Evolutionary conservation across 2,329 filamentous ascomycete species (phyloP).

Genomic region (Byssochlamys sp.): DNA sequence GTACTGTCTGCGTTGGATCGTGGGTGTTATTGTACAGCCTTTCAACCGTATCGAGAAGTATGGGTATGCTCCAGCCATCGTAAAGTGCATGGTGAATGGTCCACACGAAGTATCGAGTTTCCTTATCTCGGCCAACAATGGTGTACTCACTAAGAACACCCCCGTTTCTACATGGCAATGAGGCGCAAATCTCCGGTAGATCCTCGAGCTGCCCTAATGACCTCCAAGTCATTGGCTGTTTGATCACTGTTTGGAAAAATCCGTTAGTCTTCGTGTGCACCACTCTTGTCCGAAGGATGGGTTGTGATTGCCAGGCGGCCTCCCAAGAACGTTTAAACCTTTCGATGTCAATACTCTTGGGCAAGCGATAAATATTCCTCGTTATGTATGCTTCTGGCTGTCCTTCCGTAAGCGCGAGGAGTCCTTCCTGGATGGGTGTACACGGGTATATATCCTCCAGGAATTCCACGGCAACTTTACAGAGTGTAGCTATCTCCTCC

Average conservation of each 20-base stretch:
- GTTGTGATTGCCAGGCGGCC: slow-evolving; percentile 19
- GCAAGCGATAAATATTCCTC: slow-evolving; percentile 26
- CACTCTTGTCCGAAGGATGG: slow-evolving; percentile 35
- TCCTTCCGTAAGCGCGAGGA: slow-evolving; percentile 30
- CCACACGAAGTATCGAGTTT: slow-evolving; percentile 22
- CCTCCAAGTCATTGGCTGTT: slow-evolving; percentile 12
- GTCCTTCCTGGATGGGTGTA: slow-evolving; percentile 35
- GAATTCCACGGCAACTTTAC: slow-evolving; percentile 9
- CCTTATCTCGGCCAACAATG: slow-evolving; percentile 1
- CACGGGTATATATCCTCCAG: slow-evolving; percentile 34
- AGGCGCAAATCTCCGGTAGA: slow-evolving; percentile 3
- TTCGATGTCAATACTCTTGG: slow-evolving; percentile 18
- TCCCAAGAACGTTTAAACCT: slow-evolving; percentile 33
- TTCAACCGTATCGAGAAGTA: slow-evolving; percentile 9
- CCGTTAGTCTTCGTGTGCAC: slow-evolving; percentile 15
- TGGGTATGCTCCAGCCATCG: slow-evolving; percentile 26
- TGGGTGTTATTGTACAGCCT: slow-evolving; percentile 5
- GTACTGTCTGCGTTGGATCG: background rate
- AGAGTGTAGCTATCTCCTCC: slow-evolving; percentile 10
- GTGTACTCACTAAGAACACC: slow-evolving; percentile 6
- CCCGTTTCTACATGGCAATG: slow-evolving; percentile 6
- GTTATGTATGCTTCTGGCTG: slow-evolving; percentile 33
- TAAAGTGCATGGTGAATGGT: slow-evolving; percentile 37
- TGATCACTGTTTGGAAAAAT: slow-evolving; percentile 21
- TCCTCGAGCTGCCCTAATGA: slow-evolving; percentile 5